These are phyloP conservation scores for Geosmithia morbida DNA, from an alignment of 2,329 filamentous ascomycete species.

Conservation along the genomic window DNA sequence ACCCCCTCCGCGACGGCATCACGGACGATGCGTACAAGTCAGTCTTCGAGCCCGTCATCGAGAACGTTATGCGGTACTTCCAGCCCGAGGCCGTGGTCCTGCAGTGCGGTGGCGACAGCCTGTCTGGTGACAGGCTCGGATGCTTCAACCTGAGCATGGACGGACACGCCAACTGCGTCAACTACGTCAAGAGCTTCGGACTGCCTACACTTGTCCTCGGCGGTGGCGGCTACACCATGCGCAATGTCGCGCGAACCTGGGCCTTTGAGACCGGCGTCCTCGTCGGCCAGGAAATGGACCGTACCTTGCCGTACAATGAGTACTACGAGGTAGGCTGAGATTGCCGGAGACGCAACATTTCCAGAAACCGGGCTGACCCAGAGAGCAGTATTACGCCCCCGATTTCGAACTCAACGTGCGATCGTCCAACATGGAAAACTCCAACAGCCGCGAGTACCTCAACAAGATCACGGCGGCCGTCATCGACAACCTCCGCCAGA, in stretches of 20 bases:
- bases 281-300: slow-evolving; percentile 67
- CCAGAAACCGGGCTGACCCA: slow-evolving; percentile 14
- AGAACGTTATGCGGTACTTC: slow-evolving; percentile 75
- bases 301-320: slow-evolving; percentile 87
- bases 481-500: slow-evolving; percentile 74
- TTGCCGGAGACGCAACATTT: slow-evolving; percentile 12
- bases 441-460: slow-evolving; percentile 71
- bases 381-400: slow-evolving; percentile 66
- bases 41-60: slow-evolving; percentile 84
- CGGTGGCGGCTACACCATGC: slow-evolving; percentile 91
- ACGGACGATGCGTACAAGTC: slow-evolving; percentile 80
- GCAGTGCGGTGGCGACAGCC: slow-evolving; percentile 88
- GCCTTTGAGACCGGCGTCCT: slow-evolving; percentile 89
- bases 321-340: slow-evolving; percentile 57
- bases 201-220: slow-evolving; percentile 86
- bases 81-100: slow-evolving; percentile 84
- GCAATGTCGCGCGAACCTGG: slow-evolving; percentile 95
- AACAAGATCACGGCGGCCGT: slow-evolving; percentile 70
- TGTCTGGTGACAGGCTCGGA: slow-evolving; percentile 85
- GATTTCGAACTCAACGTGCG: slow-evolving; percentile 86
- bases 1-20: slow-evolving; percentile 82
- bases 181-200: slow-evolving; percentile 74
- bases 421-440: slow-evolving; percentile 80
- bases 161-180: slow-evolving; percentile 88
- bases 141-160: slow-evolving; percentile 98